phyloP scores from a whole-genome alignment of 164 flowering plant genomes.

The Aristolochia fimbriata region DNA sequence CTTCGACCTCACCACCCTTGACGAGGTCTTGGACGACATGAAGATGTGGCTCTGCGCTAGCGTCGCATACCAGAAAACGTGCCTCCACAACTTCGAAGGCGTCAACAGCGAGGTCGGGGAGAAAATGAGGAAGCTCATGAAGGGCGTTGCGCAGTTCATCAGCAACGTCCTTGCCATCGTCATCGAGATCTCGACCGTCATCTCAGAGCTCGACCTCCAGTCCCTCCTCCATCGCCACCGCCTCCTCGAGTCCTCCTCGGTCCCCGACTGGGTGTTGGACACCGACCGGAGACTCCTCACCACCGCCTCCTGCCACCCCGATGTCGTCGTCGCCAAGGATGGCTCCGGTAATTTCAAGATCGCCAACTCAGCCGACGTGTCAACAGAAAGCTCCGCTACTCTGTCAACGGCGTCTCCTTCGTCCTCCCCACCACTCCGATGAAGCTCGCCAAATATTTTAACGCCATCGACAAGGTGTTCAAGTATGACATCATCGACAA shows the following conservation, averaged over 20 bases:
- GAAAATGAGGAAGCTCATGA: slow-evolving; percentile 36
- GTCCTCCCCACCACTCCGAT: too few species aligned
- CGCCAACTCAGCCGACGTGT: too few species aligned
- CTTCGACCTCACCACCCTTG: slow-evolving; percentile 21
- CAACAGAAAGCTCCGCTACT: too few species aligned
- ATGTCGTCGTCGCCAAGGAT: too few species aligned
- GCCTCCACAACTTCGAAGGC: slow-evolving; percentile 60
- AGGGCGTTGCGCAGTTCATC: slow-evolving; percentile 31
- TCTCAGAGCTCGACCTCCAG: too few species aligned
- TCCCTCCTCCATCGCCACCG: too few species aligned
- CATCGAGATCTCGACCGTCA: slow-evolving; percentile 15
- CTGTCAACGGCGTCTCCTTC: too few species aligned
- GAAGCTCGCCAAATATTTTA: slow-evolving; percentile 16
- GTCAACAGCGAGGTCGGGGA: slow-evolving; percentile 32
- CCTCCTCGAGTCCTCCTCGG: too few species aligned
- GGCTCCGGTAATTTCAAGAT: too few species aligned
- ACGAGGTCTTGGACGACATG: slow-evolving; percentile 30
- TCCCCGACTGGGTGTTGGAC: too few species aligned
- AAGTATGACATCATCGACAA: slow-evolving; percentile 11
- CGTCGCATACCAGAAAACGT: slow-evolving; percentile 57
- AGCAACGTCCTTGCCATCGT: slow-evolving; percentile 53
- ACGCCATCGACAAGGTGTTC: slow-evolving; percentile 16
- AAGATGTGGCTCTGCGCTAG: slow-evolving; percentile 70
- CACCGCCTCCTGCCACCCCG: too few species aligned
- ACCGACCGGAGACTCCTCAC: too few species aligned